Evolutionary conservation across 2,329 filamentous ascomycete species (phyloP), one percentile per base, ranked within the genome.

Genomic region (Clonostachys solani): DNA sequence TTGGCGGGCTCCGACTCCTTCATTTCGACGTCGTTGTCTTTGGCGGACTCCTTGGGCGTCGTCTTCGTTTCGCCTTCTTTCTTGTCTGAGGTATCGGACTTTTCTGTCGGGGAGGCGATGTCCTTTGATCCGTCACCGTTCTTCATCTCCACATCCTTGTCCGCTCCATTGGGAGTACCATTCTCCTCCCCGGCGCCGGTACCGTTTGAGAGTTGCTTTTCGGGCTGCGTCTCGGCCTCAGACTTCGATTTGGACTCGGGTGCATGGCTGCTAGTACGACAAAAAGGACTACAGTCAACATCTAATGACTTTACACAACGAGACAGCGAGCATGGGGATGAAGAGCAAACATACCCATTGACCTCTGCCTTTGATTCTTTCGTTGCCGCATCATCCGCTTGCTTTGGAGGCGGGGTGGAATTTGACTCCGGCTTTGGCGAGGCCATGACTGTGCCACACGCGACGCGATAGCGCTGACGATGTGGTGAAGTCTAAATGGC

Each of bases 401-500:
- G 65, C 68, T 81, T 83, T 58, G 75, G 64, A 58, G 77, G 76
- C 59, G 29, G 33, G n/a, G 63, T 54, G 54, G 61, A 52, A 51
- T 64, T 56, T 46, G 62, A 59, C 57, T 76, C 68, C 51, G 69
- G 62, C 42, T 62, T 64, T 51, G 73, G 71, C 55, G 75, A 75
- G 52, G 75, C 71, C 76, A 80, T 80, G 59, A 70, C 70, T 71
- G 73, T 72, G 67, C 72, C 73, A 66, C 23, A 29, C 23, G 23
- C 36, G 36, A 18, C 36, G 36, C 15, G 36, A 38, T 38, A n/a
- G 36, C 15, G 36, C 36, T 18, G 15, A 38, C 15, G 17, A 38
- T 18, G 36, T 38, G 15, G 23, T 38, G 12, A 15, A 38, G 36
- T 38, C 46, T 50, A 65, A 54, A 52, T 47, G 51, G 52, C 53